Conservation (phyloP, 2,329 filamentous ascomycete genomes). For the Bisporella sp. region DNA sequence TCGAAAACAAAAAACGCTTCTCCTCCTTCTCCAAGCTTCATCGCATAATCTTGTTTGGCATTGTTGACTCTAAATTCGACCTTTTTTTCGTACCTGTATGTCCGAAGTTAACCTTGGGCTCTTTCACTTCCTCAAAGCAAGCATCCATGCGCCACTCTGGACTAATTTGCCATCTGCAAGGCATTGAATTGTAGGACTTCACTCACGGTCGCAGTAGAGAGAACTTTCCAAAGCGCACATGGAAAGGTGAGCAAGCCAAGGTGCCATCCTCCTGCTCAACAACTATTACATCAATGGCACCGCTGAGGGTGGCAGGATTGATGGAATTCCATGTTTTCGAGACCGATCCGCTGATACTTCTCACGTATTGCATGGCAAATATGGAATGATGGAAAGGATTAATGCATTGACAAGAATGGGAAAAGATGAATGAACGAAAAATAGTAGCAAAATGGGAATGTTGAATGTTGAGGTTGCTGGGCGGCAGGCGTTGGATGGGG, state of each 20-base stretch:
- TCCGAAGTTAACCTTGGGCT: background rate
- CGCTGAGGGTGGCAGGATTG: constrained; percentile 93
- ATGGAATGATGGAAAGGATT: background rate
- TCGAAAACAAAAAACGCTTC: constrained; percentile 99
- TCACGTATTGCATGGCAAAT: constrained; percentile 84
- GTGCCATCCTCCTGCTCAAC: constrained; percentile 91
- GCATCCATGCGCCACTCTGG: background rate
- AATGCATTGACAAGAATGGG: background rate
- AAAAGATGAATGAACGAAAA: background rate
- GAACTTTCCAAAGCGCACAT: constrained; percentile 98
- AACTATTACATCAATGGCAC: constrained; percentile 97
- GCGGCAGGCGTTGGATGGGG: too few relatives aligned
- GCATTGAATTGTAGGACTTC: background rate
- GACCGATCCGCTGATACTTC: constrained; percentile 89
- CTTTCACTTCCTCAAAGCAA: background rate
- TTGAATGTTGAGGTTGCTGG: too few relatives aligned
- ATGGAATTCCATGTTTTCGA: constrained; percentile 99
- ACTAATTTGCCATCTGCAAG: background rate
- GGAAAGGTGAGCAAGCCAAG: constrained; percentile 90
- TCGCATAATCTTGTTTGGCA: constrained; percentile 83
- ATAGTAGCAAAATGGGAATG: too few relatives aligned
- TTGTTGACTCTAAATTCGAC: constrained; percentile 97
- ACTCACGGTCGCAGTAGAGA: constrained; percentile 72
- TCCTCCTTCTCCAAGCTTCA: constrained; percentile 96
- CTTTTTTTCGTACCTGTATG: constrained; percentile 77